phyloP scores from a whole-genome alignment of 2,329 filamentous ascomycete genomes.

The Cadophora gregata region DNA sequence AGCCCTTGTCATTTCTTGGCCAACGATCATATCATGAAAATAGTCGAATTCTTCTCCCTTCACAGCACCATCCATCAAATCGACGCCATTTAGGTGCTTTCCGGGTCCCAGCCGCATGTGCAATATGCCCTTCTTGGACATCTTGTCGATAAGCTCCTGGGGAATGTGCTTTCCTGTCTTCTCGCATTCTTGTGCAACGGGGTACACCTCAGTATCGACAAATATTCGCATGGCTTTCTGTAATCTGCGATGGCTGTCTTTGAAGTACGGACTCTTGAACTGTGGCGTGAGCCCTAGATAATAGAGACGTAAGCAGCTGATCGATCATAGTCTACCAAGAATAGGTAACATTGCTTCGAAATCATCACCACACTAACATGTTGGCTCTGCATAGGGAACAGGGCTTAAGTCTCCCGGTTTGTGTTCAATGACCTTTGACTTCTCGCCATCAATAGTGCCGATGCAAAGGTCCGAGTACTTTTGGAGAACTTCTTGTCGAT shows the following conservation, averaged over 20 bases:
- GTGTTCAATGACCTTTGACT: slow-evolving; percentile 72
- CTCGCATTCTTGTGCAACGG: slow-evolving; percentile 80
- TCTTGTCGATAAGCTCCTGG: slow-evolving; percentile 75
- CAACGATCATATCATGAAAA: slow-evolving; percentile 80
- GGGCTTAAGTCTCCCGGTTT: slow-evolving; percentile 73
- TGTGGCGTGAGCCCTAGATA: slow-evolving; percentile 72
- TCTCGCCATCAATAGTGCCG: slow-evolving; percentile 77
- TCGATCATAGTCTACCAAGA: not conserved
- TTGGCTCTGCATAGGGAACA: slow-evolving; percentile 84
- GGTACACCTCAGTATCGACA: slow-evolving; percentile 71
- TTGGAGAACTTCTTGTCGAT: slow-evolving; percentile 85
- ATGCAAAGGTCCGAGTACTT: slow-evolving; percentile 79
- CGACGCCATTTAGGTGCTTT: slow-evolving; percentile 76
- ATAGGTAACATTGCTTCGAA: not conserved
- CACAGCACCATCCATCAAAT: slow-evolving; percentile 71
- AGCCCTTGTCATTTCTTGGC: slow-evolving; percentile 73
- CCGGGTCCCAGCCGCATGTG: slow-evolving; percentile 86
- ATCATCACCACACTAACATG: slow-evolving; percentile 44
- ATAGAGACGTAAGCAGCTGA: not conserved
- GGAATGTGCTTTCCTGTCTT: slow-evolving; percentile 73
- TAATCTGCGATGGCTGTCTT: slow-evolving; percentile 72
- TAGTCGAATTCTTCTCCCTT: slow-evolving; percentile 85
- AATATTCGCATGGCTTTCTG: slow-evolving; percentile 76
- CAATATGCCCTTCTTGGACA: slow-evolving; percentile 75
- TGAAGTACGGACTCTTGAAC: slow-evolving; percentile 83